phyloP scores from a whole-genome alignment of 371 early-diverging fungal genomes.

The Capillidium rhysosporum region DNA sequence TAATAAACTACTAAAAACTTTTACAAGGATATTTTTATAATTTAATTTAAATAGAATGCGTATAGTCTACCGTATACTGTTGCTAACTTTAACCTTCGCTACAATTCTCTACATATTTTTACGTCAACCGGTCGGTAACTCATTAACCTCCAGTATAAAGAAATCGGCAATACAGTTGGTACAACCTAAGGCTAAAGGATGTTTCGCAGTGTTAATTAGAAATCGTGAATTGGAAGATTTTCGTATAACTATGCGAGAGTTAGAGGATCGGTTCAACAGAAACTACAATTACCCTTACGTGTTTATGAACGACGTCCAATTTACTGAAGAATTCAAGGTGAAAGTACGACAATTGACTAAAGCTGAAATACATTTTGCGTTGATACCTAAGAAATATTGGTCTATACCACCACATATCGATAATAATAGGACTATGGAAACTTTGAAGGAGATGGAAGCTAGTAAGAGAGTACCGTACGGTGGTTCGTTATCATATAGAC shows the following conservation, averaged over 20 bases:
- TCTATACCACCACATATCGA: constrained; percentile 44
- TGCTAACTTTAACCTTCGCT: too few species aligned
- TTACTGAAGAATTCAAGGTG: constrained; percentile 43
- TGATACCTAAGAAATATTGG: constrained; percentile 47
- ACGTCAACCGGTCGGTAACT: too few species aligned
- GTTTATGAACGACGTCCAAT: constrained; percentile 66
- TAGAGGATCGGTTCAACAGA: constrained; percentile 70
- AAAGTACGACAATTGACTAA: constrained; percentile 30
- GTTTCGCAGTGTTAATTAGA: constrained; percentile 37
- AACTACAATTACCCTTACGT: constrained; percentile 80
- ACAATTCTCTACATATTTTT: too few species aligned
- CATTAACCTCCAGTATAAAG: too few species aligned
- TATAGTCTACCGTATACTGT: too few species aligned
- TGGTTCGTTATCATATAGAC: constrained; percentile 59
- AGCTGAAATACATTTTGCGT: constrained; percentile 27
- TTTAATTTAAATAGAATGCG: too few species aligned
- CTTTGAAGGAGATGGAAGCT: constrained; percentile 24
- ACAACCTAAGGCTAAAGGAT: too few species aligned
- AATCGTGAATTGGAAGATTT: constrained; percentile 62
- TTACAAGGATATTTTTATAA: too few species aligned
- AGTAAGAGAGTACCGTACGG: constrained; percentile 51
- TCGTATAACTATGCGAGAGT: constrained; percentile 38
- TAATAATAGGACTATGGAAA: constrained; percentile 11
- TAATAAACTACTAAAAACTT: too few species aligned
- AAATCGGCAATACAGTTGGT: too few species aligned